Conservation (phyloP, 148 eudicot genomes). For the Persicaria tinctoria region DNA sequence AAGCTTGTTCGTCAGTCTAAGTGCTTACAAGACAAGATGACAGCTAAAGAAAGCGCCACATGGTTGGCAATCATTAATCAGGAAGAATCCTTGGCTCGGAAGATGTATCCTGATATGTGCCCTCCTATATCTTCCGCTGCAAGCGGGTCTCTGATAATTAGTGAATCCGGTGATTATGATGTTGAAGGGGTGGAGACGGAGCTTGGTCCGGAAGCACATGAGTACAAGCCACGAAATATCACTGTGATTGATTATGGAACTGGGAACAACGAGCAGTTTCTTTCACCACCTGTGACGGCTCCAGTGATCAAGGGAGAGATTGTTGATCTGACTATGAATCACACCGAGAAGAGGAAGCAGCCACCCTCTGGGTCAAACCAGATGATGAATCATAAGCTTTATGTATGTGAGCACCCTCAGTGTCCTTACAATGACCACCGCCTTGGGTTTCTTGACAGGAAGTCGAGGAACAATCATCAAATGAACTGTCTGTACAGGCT, state of each 20-base stretch:
- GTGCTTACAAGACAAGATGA: slow-evolving; percentile 78
- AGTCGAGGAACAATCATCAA: slow-evolving; percentile 35
- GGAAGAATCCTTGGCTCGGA: slow-evolving; percentile 52
- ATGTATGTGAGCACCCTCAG: slow-evolving; percentile 26
- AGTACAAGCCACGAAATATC: slow-evolving; percentile 35
- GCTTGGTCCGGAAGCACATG: slow-evolving; percentile 25
- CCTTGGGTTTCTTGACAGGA: slow-evolving; percentile 36
- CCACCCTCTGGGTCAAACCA: slow-evolving; percentile 26
- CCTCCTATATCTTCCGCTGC: slow-evolving; percentile 27
- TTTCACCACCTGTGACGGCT: slow-evolving; percentile 10
- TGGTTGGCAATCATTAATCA: slow-evolving; percentile 58
- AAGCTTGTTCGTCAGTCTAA: slow-evolving; percentile 62
- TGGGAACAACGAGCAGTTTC: slow-evolving; percentile 18
- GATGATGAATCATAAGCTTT: slow-evolving; percentile 21
- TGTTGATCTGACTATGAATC: slow-evolving; percentile 23
- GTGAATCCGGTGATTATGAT: slow-evolving; percentile 52
- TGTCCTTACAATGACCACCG: slow-evolving; percentile 27
- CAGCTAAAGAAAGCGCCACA: slow-evolving; percentile 64
- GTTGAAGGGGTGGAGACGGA: slow-evolving; percentile 46
- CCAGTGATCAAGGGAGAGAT: slow-evolving; percentile 44
- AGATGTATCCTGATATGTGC: slow-evolving; percentile 43
- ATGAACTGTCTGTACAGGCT: slow-evolving; percentile 26
- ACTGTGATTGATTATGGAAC: slow-evolving; percentile 28
- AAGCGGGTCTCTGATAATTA: slow-evolving; percentile 32
- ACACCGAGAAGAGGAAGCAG: slow-evolving; percentile 40